Base-by-base conservation (phyloP, 202 grass and related monocot genomes). In the Schoenoplectus tabernaemontani region DNA sequence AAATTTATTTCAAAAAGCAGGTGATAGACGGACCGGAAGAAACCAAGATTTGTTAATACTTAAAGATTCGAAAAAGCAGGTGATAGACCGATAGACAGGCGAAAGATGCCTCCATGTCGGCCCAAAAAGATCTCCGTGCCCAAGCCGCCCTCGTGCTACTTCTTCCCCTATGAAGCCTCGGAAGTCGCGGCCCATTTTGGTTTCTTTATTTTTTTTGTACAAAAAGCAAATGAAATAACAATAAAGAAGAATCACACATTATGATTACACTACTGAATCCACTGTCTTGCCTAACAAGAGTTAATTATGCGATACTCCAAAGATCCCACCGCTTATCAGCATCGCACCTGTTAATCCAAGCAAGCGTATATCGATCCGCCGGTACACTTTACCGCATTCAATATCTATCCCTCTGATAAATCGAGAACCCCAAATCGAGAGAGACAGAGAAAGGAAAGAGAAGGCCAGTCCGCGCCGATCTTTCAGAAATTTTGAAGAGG, bases 381-480 rank as follows among this genome's bases (percentile, higher is more conserved):
- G 78, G 78, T n/a, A 36, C 59, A 80, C 11, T 2, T 2, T 46
- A 80, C 78, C 78, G 78, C 12, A 65, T 10, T 80, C 39, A 64
- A 80, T 80, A 80, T 80, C 78, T 80, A 64, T 64, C 78, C 8
- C 53, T 19, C 60, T 80, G 59, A 63, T 80, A 65, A 80, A 80
- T 19, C 78, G 57, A 64, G 57, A 64, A 64, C 59, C 77, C 56
- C 78, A 80, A 80, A 50, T 80, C 57, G 9, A 15, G 64, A 74
- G 33, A 50, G 19, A 76, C 48, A 60, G 51, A 59, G 30, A 62
- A 30, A 34, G 41, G 32, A 85, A 64, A 50, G 7, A 34, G n/a
- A 63, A 54, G 59, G 5, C 44, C 17, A 41, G 51, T 47, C 23
- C 17, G 57, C 59, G 70, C 70, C 46, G 76, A 41, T 41, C 76